Evolutionary conservation across 1,284 basidiomycete genomes (phyloP).

Genomic region (Cryptococcus sp.): DNA sequence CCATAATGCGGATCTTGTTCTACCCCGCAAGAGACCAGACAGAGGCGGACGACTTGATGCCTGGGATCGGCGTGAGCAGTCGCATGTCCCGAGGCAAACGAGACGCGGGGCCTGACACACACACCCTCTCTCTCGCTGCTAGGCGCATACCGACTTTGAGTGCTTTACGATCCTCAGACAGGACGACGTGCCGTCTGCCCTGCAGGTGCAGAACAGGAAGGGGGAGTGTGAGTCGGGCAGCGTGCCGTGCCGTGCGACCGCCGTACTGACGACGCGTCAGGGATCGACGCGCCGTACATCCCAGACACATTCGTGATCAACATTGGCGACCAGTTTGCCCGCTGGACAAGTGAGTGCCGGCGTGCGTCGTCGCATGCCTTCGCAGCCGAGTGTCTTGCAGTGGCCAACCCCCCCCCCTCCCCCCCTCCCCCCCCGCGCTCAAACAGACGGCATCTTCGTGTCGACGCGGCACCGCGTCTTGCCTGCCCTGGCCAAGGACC

Average conservation of each 20-base stretch:
- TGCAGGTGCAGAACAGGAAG: slow-evolving; percentile 66
- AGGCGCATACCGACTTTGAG: slow-evolving; percentile 41
- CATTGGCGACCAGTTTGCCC: slow-evolving; percentile 77
- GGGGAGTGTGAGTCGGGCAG: slow-evolving; percentile 53
- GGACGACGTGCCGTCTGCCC: slow-evolving; percentile 49
- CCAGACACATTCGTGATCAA: slow-evolving; percentile 67
- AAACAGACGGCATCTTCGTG: slow-evolving; percentile 78
- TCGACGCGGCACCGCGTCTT: slow-evolving; percentile 79
- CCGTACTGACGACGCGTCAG: slow-evolving; percentile 13
- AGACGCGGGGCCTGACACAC: no score
- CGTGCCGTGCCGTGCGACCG: background rate
- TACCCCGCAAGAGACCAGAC: slow-evolving; percentile 71
- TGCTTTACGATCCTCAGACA: slow-evolving; percentile 73
- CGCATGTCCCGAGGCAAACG: background rate
- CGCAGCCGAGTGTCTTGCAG: no score
- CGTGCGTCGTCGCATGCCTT: no score
- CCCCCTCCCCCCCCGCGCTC: no score
- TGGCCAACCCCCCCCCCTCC: no score
- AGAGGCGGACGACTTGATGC: slow-evolving; percentile 59
- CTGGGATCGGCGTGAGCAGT: slow-evolving; percentile 69
- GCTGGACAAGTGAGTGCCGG: slow-evolving; percentile 72
- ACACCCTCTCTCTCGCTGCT: background rate
- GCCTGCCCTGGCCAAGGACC: slow-evolving; percentile 62
- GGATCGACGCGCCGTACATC: slow-evolving; percentile 64
- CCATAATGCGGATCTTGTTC: slow-evolving; percentile 74